Conservation (phyloP, 2,329 filamentous ascomycete genomes). For the Pestalotiopsis sp. region DNA sequence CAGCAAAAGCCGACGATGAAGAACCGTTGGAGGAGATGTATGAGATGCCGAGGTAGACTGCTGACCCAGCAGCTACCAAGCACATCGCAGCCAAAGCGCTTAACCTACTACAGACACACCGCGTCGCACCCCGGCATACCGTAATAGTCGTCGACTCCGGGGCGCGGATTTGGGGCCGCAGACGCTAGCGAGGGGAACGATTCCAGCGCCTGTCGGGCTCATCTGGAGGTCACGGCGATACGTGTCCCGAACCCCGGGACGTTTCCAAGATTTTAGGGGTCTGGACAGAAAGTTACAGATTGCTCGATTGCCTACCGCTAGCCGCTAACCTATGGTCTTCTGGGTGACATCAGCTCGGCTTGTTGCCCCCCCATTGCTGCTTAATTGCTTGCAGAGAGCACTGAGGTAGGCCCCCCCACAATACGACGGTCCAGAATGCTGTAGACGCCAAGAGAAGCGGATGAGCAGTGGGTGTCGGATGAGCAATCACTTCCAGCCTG, state of each 20-base stretch:
- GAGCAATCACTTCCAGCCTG: not conserved
- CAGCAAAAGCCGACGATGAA: not conserved
- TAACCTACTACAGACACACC: not conserved
- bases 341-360: not conserved
- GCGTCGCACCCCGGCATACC: not conserved
- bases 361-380: not conserved
- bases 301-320: not conserved
- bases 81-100: not conserved
- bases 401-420: not conserved
- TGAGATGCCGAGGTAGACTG: conserved; percentile 12
- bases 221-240: not conserved
- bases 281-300: not conserved
- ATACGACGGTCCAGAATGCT: conserved; percentile 10
- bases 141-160: not conserved
- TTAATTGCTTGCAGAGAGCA: not conserved
- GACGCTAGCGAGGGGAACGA: not conserved
- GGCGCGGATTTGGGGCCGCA: not conserved
- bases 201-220: not conserved
- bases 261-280: not conserved
- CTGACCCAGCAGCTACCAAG: not conserved
- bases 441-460: conserved; percentile 16
- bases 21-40: conserved; percentile 2
- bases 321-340: not conserved
- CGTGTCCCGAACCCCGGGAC: not conserved
- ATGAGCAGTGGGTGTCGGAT: not conserved